phyloP scores from a whole-genome alignment of 2,329 filamentous ascomycete genomes.

The Huntiella moniliformis region DNA sequence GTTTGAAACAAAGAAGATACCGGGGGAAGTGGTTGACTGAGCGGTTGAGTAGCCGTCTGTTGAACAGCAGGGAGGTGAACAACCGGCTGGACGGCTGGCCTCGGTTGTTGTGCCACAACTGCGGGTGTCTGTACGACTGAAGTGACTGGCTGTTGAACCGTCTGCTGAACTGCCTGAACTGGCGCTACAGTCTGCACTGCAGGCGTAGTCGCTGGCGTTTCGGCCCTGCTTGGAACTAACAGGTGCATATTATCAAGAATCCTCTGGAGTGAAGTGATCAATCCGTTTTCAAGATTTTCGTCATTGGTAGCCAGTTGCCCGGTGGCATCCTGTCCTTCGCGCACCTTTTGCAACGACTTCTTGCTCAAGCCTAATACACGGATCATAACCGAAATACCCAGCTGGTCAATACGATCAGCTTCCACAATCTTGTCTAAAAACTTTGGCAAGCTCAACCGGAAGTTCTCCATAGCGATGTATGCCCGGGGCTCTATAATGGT shows the following conservation, averaged over 20 bases:
- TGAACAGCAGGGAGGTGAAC: no score
- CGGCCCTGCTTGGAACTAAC: slow-evolving; percentile 1
- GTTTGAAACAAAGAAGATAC: no score
- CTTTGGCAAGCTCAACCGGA: slow-evolving; percentile 26
- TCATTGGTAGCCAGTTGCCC: slow-evolving; percentile 16
- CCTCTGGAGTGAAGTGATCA: slow-evolving; percentile 23
- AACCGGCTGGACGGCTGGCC: no score
- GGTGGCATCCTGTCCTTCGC: slow-evolving; percentile 18
- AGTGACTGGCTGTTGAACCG: neutral
- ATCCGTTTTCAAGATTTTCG: slow-evolving; percentile 23
- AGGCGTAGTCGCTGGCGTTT: slow-evolving; percentile 6
- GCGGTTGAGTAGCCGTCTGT: no score
- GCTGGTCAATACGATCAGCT: slow-evolving; percentile 24
- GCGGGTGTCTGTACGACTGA: neutral
- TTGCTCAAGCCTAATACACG: slow-evolving; percentile 30
- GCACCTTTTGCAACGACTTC: slow-evolving; percentile 22
- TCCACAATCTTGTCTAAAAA: slow-evolving; percentile 24
- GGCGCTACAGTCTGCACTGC: neutral
- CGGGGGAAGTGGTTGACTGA: no score
- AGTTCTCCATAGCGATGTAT: slow-evolving; percentile 23
- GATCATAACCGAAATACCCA: slow-evolving; percentile 32
- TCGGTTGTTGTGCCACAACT: no score
- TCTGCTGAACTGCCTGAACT: neutral
- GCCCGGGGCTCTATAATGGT: slow-evolving; percentile 22
- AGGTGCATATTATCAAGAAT: slow-evolving; percentile 22